Evolutionary conservation across 2,329 filamentous ascomycete species (phyloP), one percentile per base, ranked within the genome.

Genomic region (Meredithiella fracta): DNA sequence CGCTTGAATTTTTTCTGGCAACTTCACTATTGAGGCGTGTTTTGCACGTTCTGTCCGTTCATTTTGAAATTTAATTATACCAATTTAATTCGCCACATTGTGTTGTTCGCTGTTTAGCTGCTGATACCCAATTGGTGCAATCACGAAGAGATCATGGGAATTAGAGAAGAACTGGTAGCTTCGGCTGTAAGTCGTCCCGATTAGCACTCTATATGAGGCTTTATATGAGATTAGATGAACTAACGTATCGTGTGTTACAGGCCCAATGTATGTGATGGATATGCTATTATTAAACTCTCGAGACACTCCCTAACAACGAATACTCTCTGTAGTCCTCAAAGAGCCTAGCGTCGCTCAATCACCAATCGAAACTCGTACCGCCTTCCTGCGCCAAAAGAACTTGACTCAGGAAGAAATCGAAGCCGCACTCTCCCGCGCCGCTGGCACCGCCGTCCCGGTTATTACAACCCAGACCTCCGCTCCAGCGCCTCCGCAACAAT

Each of bases 401-500:
- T 77, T 98, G 55, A 97, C 91, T 0, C 86, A 92, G 67, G 91
- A 97, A 69, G 94, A 98, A 70, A 85, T 98, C 64, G 86, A 92
- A 65, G 75, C 80, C 38, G 86, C 94, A 15, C 77, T 98, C 62
- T 77, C 86, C 44, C 82, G 91, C 64, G 81, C 80, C 50, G 82
- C 83, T 60, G 44, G 92, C 65, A 74, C 79, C 40, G 86, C 92
- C 15, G 77, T 97, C 62, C 77, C 86, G 44, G 81, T 90, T 64
- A 80, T 80, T 49, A 82, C 83, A 60, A 80, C 80, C 63, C 78
- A 76, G 62, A 66, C 72, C 47, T 69, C 72, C 34, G 68, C 70
- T 20, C 65, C 69, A 65, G 57, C 64, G 64, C 37, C 69, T 60
- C 71, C 65, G 59, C 70, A 71, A 65, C 74, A 69, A 61, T 73